phyloP scores from a whole-genome alignment of 257 asterid genomes.

The Datura wrightii region DNA sequence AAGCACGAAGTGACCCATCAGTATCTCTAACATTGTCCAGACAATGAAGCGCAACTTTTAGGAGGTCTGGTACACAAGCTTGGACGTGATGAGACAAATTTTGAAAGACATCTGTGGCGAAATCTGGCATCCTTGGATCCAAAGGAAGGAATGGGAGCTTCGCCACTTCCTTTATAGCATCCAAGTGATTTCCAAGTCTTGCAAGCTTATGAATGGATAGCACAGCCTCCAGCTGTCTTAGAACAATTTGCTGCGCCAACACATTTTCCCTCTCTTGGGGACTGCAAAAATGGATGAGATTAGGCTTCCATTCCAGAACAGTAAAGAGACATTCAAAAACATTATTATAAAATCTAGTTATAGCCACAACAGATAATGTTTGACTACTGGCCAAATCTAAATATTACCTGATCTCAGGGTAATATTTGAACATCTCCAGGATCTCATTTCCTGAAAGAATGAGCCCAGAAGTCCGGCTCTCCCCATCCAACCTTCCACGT shows the following conservation, averaged over 20 bases:
- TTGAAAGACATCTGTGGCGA: conserved; percentile 56
- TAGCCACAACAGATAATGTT: not conserved
- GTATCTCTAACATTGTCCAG: conserved; percentile 82
- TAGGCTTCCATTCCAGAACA: conserved; percentile 16
- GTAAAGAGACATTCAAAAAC: not conserved
- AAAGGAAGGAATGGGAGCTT: conserved; percentile 94
- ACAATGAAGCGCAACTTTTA: conserved; percentile 83
- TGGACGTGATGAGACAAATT: conserved; percentile 81
- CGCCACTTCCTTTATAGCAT: conserved; percentile 89
- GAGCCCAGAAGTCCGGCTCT: conserved; percentile 82
- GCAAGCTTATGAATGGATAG: conserved; percentile 77
- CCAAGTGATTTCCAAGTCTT: conserved; percentile 67
- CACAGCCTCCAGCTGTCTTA: conserved; percentile 90
- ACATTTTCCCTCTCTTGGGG: conserved; percentile 84
- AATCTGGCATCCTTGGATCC: conserved; percentile 76
- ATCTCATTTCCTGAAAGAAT: conserved; percentile 87
- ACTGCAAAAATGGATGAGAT: conserved; percentile 48
- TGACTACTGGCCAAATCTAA: not conserved
- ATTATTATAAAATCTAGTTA: not conserved
- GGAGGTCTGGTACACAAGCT: conserved; percentile 89
- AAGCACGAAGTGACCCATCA: conserved; percentile 91
- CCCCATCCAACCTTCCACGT: conserved; percentile 94
- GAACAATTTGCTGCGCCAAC: conserved; percentile 82
- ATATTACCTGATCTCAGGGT: conserved; percentile 78
- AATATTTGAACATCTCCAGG: conserved; percentile 82